Percentiles rank a stretch among this genome's conserved stretches.
Evolutionary conservation across 257 asterid genomes (phyloP).

Genomic region (Eustoma russellianum): DNA sequence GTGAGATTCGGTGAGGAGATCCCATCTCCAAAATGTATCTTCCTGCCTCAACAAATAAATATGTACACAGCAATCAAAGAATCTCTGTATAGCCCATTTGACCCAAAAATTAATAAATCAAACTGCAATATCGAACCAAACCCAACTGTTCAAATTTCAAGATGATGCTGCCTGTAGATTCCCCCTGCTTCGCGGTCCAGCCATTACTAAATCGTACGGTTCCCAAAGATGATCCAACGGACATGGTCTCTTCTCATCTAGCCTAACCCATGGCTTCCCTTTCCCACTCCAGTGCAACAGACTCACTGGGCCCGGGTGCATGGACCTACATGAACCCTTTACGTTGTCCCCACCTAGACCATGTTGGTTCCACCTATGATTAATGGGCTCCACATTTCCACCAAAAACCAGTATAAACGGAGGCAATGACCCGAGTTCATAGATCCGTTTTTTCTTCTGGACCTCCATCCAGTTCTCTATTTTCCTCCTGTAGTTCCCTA

Average conservation of each 20-base stretch:
- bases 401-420: constrained; percentile 58
- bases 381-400: constrained; percentile 58
- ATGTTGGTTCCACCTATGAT: constrained; percentile 77
- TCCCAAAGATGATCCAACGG: constrained; percentile 72
- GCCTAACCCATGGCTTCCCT: constrained; percentile 76
- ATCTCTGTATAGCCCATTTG: constrained; percentile 12
- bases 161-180: constrained; percentile 18
- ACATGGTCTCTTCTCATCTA: constrained; percentile 55
- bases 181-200: constrained; percentile 13
- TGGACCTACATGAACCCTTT: constrained; percentile 57
- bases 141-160: constrained; percentile 11
- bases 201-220: constrained; percentile 57
- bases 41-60: constrained; percentile 14
- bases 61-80: constrained; percentile 48
- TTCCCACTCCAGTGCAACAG: constrained; percentile 77
- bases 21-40: neutral
- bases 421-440: constrained; percentile 71
- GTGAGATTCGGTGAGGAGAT: too few species aligned
- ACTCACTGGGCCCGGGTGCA: constrained; percentile 81
- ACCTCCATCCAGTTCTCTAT: constrained; percentile 76
- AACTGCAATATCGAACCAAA: constrained; percentile 28
- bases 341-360: constrained; percentile 84
- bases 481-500: constrained; percentile 38
- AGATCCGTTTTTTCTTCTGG: constrained; percentile 47
- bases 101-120: constrained; percentile 17